Conservation (phyloP, 352 stramenopile genomes). For the Vaucheria bursata region DNA sequence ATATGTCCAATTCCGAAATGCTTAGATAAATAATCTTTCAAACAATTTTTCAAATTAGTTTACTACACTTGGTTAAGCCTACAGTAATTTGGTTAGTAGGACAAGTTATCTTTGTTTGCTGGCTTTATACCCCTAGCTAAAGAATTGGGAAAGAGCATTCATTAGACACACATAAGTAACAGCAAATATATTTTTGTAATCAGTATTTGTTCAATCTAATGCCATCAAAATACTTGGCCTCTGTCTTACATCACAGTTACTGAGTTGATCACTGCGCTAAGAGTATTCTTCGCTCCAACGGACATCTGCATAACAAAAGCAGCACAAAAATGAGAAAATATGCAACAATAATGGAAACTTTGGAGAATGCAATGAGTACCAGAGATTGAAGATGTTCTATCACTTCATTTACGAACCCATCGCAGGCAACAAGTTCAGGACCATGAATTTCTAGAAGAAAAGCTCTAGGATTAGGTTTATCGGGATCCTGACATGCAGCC, state of each 20-base stretch:
- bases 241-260: background rate
- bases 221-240: background rate
- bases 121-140: no score
- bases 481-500: background rate
- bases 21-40: no score
- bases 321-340: background rate
- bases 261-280: background rate
- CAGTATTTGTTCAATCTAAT: no score
- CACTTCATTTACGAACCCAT: background rate
- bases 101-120: no score
- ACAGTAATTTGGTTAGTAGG: no score
- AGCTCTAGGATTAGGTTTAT: background rate
- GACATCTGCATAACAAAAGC: background rate
- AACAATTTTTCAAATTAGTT: no score
- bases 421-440: background rate
- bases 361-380: background rate
- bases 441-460: slow-evolving; percentile 6
- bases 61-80: no score
- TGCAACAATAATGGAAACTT: background rate
- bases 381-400: background rate
- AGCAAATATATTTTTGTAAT: background rate
- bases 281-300: background rate
- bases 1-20: no score
- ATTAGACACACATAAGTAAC: no score
- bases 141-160: no score